phyloP scores from a whole-genome alignment of 192 early-diverging fungal genomes.

The Linderina pennispora region DNA sequence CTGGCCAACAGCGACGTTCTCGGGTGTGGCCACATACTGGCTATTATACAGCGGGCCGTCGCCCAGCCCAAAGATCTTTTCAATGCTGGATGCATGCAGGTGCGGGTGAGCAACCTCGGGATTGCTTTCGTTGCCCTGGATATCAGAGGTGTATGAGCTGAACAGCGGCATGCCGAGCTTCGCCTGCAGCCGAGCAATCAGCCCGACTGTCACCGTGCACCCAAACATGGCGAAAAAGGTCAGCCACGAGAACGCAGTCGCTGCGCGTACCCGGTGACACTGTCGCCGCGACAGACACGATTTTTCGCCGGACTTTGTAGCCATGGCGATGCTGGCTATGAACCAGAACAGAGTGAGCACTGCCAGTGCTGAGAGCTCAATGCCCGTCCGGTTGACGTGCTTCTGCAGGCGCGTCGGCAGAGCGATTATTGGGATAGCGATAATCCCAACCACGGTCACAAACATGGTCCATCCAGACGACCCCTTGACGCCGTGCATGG shows the following conservation, averaged over 20 bases:
- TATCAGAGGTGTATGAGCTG: conserved; percentile 25
- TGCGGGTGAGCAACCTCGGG: too few species aligned
- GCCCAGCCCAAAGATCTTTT: too few species aligned
- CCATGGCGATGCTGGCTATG: conserved; percentile 16
- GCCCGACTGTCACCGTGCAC: conserved; percentile 2
- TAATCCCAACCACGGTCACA: conserved; percentile 7
- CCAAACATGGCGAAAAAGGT: conserved; percentile 6
- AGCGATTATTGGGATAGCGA: conserved; percentile 9
- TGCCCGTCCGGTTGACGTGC: conserved; percentile 20
- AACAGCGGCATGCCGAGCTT: conserved; percentile 16
- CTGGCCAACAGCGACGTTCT: too few species aligned
- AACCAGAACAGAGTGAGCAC: conserved; percentile 13
- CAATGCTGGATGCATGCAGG: too few species aligned
- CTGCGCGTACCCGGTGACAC: conserved; percentile 9
- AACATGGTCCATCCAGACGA: conserved; percentile 25
- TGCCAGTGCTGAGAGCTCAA: conserved; percentile 17
- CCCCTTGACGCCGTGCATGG: background rate
- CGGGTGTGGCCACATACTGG: too few species aligned
- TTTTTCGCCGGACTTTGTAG: conserved; percentile 9
- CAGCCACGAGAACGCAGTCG: conserved; percentile 29
- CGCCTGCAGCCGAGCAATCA: conserved; percentile 22
- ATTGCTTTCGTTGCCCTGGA: conserved; percentile 33
- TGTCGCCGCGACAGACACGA: conserved; percentile 8
- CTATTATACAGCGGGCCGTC: too few species aligned
- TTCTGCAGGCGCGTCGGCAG: conserved; percentile 24